phyloP scores from a whole-genome alignment of 2,329 filamentous ascomycete species.

The Phaeosphaeria sp. region DNA sequence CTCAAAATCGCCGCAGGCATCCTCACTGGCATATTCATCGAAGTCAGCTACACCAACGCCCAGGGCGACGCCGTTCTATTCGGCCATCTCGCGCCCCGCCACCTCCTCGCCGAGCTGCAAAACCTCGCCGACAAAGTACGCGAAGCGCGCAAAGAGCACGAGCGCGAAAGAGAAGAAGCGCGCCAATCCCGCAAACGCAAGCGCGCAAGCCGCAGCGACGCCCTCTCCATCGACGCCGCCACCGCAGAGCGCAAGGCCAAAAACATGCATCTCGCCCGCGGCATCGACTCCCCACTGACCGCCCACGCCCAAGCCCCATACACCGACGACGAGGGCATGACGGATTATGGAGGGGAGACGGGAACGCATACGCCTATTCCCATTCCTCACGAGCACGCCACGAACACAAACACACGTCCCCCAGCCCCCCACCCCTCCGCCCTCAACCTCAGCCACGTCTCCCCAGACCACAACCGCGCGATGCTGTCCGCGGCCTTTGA shows the following conservation, averaged over 20 bases:
- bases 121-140: slow-evolving; percentile 74
- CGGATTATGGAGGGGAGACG: slow-evolving; percentile 26
- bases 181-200: slow-evolving; percentile 68
- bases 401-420: background rate
- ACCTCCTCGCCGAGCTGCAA: slow-evolving; percentile 79
- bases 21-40: slow-evolving; percentile 86
- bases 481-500: slow-evolving; percentile 35
- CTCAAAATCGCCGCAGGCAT: slow-evolving; percentile 78
- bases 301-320: slow-evolving; percentile 9
- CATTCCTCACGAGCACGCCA: slow-evolving; percentile 3
- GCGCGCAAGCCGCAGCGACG: slow-evolving; percentile 54
- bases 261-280: slow-evolving; percentile 12
- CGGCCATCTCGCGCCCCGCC: slow-evolving; percentile 85
- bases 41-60: slow-evolving; percentile 89
- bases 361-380: slow-evolving; percentile 17
- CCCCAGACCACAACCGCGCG: slow-evolving; percentile 35
- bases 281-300: slow-evolving; percentile 17
- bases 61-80: slow-evolving; percentile 80
- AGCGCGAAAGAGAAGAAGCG: slow-evolving; percentile 38
- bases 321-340: slow-evolving; percentile 38
- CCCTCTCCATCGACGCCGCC: slow-evolving; percentile 21
- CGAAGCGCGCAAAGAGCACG: slow-evolving; percentile 51
- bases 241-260: slow-evolving; percentile 22
- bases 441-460: slow-evolving; percentile 29
- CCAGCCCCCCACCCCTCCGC: slow-evolving; percentile 29